A percentile compares a stretch with the other conserved stretches of the same genome.
phyloP scores from a whole-genome alignment of 2,329 filamentous ascomycete genomes.

The Catunica adiposa region DNA sequence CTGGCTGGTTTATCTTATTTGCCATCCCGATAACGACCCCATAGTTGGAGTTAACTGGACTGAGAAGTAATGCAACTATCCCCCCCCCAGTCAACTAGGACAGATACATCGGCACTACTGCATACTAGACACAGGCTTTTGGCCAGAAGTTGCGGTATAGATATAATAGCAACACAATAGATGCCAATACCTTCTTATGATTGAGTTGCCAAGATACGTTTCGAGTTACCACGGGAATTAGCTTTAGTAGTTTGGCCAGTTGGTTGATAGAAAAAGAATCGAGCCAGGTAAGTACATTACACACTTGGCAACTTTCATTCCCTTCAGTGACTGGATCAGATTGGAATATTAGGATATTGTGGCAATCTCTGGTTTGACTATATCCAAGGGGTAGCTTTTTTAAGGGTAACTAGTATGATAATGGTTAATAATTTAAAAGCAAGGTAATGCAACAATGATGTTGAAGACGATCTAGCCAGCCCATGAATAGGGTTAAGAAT shows the following conservation, averaged over 20 bases:
- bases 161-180: neutral
- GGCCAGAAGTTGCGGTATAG: constrained; percentile 5
- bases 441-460: too few species aligned
- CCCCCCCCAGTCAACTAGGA: constrained; percentile 20
- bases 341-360: constrained; percentile 16
- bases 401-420: too few species aligned
- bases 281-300: constrained; percentile 18
- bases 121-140: constrained; percentile 13
- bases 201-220: constrained; percentile 21
- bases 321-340: constrained; percentile 17
- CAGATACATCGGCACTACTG: constrained; percentile 27
- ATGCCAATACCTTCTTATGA: constrained; percentile 4
- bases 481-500: too few species aligned
- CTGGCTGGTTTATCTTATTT: too few species aligned
- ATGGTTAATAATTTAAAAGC: too few species aligned
- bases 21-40: too few species aligned
- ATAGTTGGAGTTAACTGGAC: constrained; percentile 24
- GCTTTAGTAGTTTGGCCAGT: constrained; percentile 18
- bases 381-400: too few species aligned
- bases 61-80: constrained; percentile 27
- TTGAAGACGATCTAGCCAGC: too few species aligned
- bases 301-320: constrained; percentile 18
- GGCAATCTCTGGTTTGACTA: too few species aligned
- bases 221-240: neutral
- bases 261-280: constrained; percentile 19